A percentile compares a stretch with the other conserved stretches of the same genome.
Conservation (phyloP, 345 rosid species). For the Rhodamnia argentea region DNA sequence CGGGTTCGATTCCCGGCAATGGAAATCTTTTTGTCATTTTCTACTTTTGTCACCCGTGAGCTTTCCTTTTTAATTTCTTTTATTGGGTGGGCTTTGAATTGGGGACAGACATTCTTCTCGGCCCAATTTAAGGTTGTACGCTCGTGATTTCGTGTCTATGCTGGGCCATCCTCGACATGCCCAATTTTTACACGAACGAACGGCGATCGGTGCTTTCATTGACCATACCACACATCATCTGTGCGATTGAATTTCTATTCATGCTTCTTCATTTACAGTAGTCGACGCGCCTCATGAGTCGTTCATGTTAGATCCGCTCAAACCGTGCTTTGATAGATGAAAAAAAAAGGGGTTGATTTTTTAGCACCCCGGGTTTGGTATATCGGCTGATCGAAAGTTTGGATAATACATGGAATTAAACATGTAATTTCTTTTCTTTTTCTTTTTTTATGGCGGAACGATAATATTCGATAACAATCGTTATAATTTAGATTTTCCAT, state of each 20-base stretch:
- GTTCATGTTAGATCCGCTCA: background rate
- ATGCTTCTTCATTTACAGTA: background rate
- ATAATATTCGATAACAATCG: background rate
- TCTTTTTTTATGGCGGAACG: background rate
- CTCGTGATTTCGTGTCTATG: background rate
- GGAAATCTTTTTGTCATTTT: conserved; percentile 8
- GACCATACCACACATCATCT: no score
- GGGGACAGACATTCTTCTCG: background rate
- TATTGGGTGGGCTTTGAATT: background rate
- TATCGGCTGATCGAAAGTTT: background rate
- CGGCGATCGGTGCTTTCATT: background rate
- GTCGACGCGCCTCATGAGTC: background rate
- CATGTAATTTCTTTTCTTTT: background rate
- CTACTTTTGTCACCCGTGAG: no score
- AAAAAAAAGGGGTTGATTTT: background rate
- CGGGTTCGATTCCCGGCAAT: conserved; percentile 97
- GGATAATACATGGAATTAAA: background rate
- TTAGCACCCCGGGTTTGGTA: background rate
- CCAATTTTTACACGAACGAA: background rate
- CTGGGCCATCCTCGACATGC: background rate
- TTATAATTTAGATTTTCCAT: background rate
- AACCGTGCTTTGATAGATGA: background rate
- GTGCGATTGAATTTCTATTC: background rate
- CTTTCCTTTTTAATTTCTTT: background rate
- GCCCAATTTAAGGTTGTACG: background rate